Conservation (phyloP, 2,329 filamentous ascomycete species). For the Cytospora leucostoma region DNA sequence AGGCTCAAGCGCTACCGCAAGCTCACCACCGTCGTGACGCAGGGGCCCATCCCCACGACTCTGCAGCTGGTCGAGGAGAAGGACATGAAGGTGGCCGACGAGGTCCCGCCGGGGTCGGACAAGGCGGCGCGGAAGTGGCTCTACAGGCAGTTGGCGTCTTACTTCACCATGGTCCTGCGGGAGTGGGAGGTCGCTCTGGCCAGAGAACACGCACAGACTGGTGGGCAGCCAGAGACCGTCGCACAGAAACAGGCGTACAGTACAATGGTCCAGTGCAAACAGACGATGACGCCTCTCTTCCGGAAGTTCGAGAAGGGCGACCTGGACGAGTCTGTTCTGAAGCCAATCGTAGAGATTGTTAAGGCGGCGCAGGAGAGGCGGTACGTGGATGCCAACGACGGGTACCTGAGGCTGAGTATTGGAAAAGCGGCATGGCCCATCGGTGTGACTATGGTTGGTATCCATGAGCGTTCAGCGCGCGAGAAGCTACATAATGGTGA, state of each 20-base stretch:
- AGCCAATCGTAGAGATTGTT: conserved; percentile 88
- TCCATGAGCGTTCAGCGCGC: conserved; percentile 92
- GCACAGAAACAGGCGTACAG: conserved; percentile 79
- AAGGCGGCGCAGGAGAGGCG: conserved; percentile 83
- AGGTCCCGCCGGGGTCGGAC: conserved; percentile 62
- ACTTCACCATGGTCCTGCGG: conserved; percentile 92
- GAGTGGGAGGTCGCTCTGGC: conserved; percentile 84
- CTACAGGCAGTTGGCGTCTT: conserved; percentile 85
- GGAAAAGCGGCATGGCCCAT: conserved; percentile 98
- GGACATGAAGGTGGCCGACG: conserved; percentile 79
- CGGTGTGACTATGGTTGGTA: conserved; percentile 99
- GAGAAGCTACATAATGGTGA: conserved; percentile 91
- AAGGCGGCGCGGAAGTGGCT: conserved; percentile 68
- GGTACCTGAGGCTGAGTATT: conserved; percentile 89
- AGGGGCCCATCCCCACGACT: conserved; percentile 85
- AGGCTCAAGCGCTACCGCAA: conserved; percentile 71
- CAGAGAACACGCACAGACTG: conserved; percentile 51
- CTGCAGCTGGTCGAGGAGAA: conserved; percentile 77
- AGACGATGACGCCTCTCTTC: conserved; percentile 88
- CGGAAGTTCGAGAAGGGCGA: conserved; percentile 82
- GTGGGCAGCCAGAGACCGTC: conserved; percentile 59
- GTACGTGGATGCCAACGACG: conserved; percentile 96
- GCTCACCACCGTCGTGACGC: conserved; percentile 61
- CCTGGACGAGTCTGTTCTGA: conserved; percentile 75
- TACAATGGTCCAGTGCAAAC: conserved; percentile 82